Base-by-base conservation (phyloP, 257 asterid species). In the Ilex aquifolium region DNA sequence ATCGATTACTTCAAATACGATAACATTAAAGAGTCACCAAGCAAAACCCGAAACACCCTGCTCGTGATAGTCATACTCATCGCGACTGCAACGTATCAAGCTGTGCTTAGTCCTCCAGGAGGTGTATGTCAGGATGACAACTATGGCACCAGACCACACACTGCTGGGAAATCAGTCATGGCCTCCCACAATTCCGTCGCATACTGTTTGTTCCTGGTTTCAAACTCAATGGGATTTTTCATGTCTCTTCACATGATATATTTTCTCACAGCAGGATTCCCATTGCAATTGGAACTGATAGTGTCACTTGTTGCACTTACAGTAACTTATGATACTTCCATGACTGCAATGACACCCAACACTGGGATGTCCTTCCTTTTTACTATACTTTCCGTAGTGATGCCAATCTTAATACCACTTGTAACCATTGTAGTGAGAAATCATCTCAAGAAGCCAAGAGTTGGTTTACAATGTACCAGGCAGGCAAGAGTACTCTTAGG, bases 81-180 rank as follows among this genome's bases (percentile, higher is more conserved):
- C 27, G 76, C 73, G 10, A 70, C 73, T 0, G 70, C 71, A 0
- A 59, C 73, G 16, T 75, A 65, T 15, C 70, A 70, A 66, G 76
- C 80, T 1, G 80, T 69, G 2, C 4, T 66, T 5, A 59, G 13
- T 31, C 80, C 79, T 50, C 79, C 88, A 0, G 87, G 91, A 1
- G 88, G 91, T 7, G 78, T 79, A 7, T 83, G 91, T 87, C 84
- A 86, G 56, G 87, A 83, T 6, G 70, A 75, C 31, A 55, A 27
- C 32, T 31, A 27, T 7, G 21, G 9, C 5, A 29, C 39, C 21
- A 57, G 10, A 3, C 53, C 30, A 1, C 83, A 68, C 69, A 59
- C 12, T 2, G 86, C 90, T 0, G 90, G 94, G 15, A 51, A 71
- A n/a, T 42, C 90, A 2, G 70, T 85, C 7, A 76, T 83, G 83